A percentile compares a stretch with the other conserved stretches of the same genome.
Conservation (phyloP, 2,329 filamentous ascomycete species). For the Claviceps capensis region DNA sequence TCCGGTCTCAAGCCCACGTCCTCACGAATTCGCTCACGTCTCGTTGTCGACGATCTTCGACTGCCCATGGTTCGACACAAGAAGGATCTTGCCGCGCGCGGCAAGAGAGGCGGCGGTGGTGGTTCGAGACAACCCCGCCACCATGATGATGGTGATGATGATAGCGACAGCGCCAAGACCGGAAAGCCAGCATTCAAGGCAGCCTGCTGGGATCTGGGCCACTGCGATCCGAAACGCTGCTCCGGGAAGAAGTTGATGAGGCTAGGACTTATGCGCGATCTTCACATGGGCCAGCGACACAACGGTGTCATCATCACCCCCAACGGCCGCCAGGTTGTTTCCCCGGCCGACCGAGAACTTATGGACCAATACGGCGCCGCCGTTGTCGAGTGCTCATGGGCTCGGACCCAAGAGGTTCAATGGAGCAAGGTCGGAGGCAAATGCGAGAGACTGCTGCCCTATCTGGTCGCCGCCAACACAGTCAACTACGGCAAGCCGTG, state of each 20-base stretch:
- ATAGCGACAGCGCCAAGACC: conserved; percentile 13
- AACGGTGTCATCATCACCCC: conserved; percentile 87
- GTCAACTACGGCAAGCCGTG: conserved; percentile 97
- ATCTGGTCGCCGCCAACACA: conserved; percentile 89
- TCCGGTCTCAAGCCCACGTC: background rate
- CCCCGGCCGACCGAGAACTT: conserved; percentile 66
- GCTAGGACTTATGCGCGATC: conserved; percentile 82
- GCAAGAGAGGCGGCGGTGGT: conserved; percentile 54
- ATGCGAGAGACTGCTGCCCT: conserved; percentile 80
- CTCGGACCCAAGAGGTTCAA: conserved; percentile 77
- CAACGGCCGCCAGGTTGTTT: conserved; percentile 77
- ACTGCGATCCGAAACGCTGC: conserved; percentile 94
- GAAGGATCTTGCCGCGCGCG: conserved; percentile 65
- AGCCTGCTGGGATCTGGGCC: conserved; percentile 93
- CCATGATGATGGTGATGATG: conserved; percentile 25
- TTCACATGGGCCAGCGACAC: conserved; percentile 84
- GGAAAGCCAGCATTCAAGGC: conserved; percentile 60
- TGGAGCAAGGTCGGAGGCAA: conserved; percentile 87
- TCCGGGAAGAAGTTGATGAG: conserved; percentile 91
- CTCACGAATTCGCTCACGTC: background rate
- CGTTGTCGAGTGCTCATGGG: conserved; percentile 96
- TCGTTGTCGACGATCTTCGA: conserved; percentile 10
- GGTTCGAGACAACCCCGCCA: conserved; percentile 29
- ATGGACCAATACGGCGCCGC: conserved; percentile 84
- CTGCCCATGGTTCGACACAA: conserved; percentile 99